Evolutionary conservation across 345 rosid genomes (phyloP).

Genomic region (Salix brachista): DNA sequence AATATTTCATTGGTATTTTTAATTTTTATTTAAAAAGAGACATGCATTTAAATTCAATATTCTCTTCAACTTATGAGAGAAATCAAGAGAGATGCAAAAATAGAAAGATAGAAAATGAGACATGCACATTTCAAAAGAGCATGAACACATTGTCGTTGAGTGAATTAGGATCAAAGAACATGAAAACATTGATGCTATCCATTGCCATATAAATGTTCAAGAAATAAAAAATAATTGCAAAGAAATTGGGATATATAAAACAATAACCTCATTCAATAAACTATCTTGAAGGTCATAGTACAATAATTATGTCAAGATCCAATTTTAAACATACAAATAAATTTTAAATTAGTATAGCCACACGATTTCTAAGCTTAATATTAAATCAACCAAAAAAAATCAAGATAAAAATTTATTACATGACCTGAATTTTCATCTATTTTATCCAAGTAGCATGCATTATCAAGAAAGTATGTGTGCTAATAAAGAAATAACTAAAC

Average conservation of each 20-base stretch:
- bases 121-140: neutral
- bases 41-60: no score
- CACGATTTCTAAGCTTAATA: neutral
- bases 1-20: no score
- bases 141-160: neutral
- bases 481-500: neutral
- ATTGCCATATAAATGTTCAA: neutral
- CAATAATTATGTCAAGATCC: neutral
- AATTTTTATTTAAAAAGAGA: no score
- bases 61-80: neutral
- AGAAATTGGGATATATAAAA: conserved; percentile 1
- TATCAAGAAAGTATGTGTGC: neutral
- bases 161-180: neutral
- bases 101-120: no score
- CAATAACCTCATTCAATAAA: neutral
- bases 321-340: neutral
- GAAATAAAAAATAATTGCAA: neutral
- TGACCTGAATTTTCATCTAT: conserved; percentile 3
- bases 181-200: neutral
- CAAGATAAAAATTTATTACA: neutral
- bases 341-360: neutral
- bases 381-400: neutral
- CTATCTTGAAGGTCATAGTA: neutral
- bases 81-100: neutral
- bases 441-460: neutral